Conservation (phyloP, 257 asterid species). For the Misopates orontium region DNA sequence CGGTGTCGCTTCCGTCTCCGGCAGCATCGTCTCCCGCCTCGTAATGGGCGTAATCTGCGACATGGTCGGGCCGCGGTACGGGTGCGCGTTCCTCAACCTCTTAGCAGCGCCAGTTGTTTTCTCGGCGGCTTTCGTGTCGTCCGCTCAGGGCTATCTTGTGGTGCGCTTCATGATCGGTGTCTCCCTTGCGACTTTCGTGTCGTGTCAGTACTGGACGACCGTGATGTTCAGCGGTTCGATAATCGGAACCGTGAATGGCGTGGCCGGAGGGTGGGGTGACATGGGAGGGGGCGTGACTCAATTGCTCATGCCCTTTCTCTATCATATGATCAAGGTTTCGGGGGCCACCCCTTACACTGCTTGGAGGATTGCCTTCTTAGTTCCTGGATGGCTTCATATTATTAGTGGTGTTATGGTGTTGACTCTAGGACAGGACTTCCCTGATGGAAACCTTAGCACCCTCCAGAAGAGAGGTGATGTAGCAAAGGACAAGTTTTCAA, state of each 20-base stretch:
- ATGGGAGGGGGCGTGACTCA: slow-evolving; percentile 6
- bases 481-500: neutral
- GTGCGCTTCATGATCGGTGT: slow-evolving; percentile 14
- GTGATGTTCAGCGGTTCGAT: slow-evolving; percentile 1
- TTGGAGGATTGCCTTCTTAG: neutral
- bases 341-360: slow-evolving; percentile 5
- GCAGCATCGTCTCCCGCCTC: slow-evolving; percentile 9
- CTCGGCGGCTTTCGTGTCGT: neutral
- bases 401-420: slow-evolving; percentile 2
- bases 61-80: neutral
- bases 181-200: slow-evolving; percentile 8
- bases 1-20: slow-evolving; percentile 9
- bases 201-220: slow-evolving; percentile 12
- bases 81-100: neutral
- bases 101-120: neutral
- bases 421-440: slow-evolving; percentile 2
- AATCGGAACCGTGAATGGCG: neutral
- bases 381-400: slow-evolving; percentile 11
- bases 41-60: slow-evolving; percentile 11
- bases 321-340: neutral
- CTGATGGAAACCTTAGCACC: slow-evolving; percentile 4
- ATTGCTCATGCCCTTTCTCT: neutral
- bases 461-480: neutral
- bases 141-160: neutral
- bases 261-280: neutral